These are phyloP conservation scores for Chaetomium globosum DNA, from an alignment of 2,329 filamentous ascomycete species.

Conservation along the genomic window DNA sequence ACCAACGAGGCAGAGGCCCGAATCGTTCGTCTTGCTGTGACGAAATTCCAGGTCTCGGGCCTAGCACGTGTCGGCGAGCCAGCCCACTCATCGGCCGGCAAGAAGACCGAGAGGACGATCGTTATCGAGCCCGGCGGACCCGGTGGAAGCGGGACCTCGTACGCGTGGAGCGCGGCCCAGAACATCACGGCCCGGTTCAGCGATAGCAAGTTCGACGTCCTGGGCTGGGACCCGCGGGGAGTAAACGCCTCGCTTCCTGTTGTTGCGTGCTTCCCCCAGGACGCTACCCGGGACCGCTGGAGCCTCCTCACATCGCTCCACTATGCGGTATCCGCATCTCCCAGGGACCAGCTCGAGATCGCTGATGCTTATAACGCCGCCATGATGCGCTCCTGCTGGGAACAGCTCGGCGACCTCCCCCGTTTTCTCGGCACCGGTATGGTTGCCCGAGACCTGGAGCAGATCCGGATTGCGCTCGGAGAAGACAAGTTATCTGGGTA, in stretches of 20 bases:
- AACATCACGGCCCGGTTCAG: constrained; percentile 47
- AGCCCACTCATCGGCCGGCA: constrained; percentile 17
- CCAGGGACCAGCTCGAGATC: constrained; percentile 46
- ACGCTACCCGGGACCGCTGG: constrained; percentile 53
- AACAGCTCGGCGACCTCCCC: constrained; percentile 49
- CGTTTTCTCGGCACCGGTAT: constrained; percentile 52
- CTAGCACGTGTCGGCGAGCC: constrained; percentile 39
- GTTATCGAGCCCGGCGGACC: constrained; percentile 56
- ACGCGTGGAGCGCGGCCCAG: constrained; percentile 47
- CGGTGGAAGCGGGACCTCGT: constrained; percentile 51
- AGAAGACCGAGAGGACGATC: constrained; percentile 52
- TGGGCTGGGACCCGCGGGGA: constrained; percentile 60
- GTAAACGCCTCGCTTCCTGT: constrained; percentile 53
- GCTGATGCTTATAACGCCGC: constrained; percentile 53
- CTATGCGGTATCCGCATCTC: constrained; percentile 43
- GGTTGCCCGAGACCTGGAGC: constrained; percentile 53
- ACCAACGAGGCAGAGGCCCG: constrained; percentile 49
- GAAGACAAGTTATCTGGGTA: constrained; percentile 54
- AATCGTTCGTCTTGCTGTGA: constrained; percentile 52
- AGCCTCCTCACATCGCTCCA: constrained; percentile 46
- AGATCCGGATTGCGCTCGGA: constrained; percentile 50
- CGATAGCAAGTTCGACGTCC: constrained; percentile 49
- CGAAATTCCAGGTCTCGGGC: constrained; percentile 53
- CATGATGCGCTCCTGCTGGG: constrained; percentile 48
- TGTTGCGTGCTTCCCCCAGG: constrained; percentile 51